phyloP scores from a whole-genome alignment of 768 basidiomycete genomes.

The Rhodosporidiobolus sp. region DNA sequence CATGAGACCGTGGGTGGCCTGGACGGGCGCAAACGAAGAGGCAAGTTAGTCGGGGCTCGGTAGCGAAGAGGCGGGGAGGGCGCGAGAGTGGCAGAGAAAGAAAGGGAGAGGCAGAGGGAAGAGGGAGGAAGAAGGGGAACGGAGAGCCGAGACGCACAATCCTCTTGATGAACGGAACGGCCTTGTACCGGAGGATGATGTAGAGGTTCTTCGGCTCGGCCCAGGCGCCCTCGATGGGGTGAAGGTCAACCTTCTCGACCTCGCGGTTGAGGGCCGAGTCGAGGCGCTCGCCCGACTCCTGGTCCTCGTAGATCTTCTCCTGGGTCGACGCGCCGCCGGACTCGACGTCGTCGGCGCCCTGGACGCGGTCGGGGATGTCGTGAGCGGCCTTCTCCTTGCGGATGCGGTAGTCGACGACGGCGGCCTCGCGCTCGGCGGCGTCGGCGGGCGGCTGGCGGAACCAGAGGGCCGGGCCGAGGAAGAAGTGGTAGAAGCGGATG shows the following conservation, averaged over 20 bases:
- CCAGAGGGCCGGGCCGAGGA: constrained; percentile 52
- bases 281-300: constrained; percentile 2
- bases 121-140: too few species aligned
- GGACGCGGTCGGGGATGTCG: background rate
- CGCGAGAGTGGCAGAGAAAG: background rate
- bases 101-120: too few species aligned
- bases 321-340: constrained; percentile 7
- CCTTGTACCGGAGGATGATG: constrained; percentile 49
- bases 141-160: background rate
- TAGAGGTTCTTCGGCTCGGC: constrained; percentile 48
- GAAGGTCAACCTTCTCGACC: constrained; percentile 44
- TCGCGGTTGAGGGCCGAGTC: constrained; percentile 14
- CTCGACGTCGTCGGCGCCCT: constrained; percentile 8
- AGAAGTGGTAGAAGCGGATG: constrained; percentile 51
- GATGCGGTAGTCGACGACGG: constrained; percentile 49
- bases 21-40: background rate
- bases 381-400: constrained; percentile 17
- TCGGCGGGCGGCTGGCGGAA: constrained; percentile 48
- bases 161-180: constrained; percentile 26
- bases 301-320: constrained; percentile 36
- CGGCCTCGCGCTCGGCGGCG: constrained; percentile 39
- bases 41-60: too few species aligned
- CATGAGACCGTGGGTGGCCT: constrained; percentile 28
- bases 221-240: constrained; percentile 48
- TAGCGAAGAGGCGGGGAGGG: too few species aligned